Base-by-base conservation (phyloP, 805 yeast genomes). In the Hanseniaspora occidentalis region DNA sequence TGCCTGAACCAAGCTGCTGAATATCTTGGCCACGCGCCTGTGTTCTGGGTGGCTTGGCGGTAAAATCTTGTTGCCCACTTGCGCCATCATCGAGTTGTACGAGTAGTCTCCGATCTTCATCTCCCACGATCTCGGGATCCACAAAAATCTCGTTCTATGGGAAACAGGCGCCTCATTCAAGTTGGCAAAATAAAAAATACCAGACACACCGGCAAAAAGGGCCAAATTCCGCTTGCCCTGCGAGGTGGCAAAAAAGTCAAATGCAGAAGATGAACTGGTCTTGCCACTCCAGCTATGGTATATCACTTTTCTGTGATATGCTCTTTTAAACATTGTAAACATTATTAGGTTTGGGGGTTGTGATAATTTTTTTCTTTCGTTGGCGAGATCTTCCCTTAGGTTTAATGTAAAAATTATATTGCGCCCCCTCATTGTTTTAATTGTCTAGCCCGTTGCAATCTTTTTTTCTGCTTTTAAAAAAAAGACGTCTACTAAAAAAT, bases 131-230 rank as follows among this genome's bases (percentile, higher is more conserved):
- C 69, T 68, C 4, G 85, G 80, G 2, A 82, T 65, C 71, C 85
- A 72, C 54, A 86, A 72, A 50, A 85, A 72, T 46, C 96, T 65
- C 23, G 52, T 62, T 38, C 97, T 65, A 24, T 77, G 74, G 1
- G 94, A 77, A 20, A 79, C 79, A 1, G 96, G 96, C 0, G 95
- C 95, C 47, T 73, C 72, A 47, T 86, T 82, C 23, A 84, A 63
- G 47, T 79, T 69, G 23, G 79, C 66, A 22, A 67, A 62, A 55
- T 67, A 71, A 37, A 64, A 56, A 1, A 67, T 35, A 0, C 59
- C 56, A 8, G 64, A 48, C 0, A 58, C 57, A 16, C 62, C 69
- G 5, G 59, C 50, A 2, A 58, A 53, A 2, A 58, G 51, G 3
- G 58, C 65, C 1, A 60, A 45, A 35, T 58, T 52, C 31, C 60